phyloP scores from a whole-genome alignment of 768 basidiomycete species.

The Agaricus blazei region DNA sequence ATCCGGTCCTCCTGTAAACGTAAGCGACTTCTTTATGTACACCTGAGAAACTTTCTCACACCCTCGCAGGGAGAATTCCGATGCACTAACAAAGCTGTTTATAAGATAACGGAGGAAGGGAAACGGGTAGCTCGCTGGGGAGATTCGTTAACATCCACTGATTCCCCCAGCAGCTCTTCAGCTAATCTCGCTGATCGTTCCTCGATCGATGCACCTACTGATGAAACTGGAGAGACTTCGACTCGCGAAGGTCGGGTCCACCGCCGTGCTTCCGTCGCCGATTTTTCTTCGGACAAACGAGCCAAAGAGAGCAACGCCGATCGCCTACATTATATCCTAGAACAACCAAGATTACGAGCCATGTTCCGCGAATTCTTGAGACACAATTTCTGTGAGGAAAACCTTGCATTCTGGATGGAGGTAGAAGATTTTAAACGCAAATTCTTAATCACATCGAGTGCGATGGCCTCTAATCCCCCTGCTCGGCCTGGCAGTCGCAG shows the following conservation, averaged over 20 bases:
- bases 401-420: conserved; percentile 95
- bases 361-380: conserved; percentile 94
- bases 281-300: conserved; percentile 52
- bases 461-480: conserved; percentile 52
- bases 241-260: conserved; percentile 60
- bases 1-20: conserved; percentile 55
- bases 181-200: conserved; percentile 56
- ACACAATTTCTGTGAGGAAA: conserved; percentile 97
- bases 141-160: conserved; percentile 28
- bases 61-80: conserved; percentile 74
- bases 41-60: conserved; percentile 15
- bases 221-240: conserved; percentile 24
- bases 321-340: conserved; percentile 85
- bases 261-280: conserved; percentile 72
- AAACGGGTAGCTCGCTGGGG: conserved; percentile 86
- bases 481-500: conserved; percentile 33
- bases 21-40: conserved; percentile 30
- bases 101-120: conserved; percentile 92
- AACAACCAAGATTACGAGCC: conserved; percentile 82
- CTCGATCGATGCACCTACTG: conserved; percentile 49
- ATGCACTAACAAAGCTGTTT: conserved; percentile 92
- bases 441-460: conserved; percentile 93
- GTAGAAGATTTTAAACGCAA: conserved; percentile 96
- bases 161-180: conserved; percentile 64
- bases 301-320: conserved; percentile 89